These are phyloP conservation scores for Keithomyces neogunnii DNA, from an alignment of 2,329 filamentous ascomycete species.

Conservation along the genomic window DNA sequence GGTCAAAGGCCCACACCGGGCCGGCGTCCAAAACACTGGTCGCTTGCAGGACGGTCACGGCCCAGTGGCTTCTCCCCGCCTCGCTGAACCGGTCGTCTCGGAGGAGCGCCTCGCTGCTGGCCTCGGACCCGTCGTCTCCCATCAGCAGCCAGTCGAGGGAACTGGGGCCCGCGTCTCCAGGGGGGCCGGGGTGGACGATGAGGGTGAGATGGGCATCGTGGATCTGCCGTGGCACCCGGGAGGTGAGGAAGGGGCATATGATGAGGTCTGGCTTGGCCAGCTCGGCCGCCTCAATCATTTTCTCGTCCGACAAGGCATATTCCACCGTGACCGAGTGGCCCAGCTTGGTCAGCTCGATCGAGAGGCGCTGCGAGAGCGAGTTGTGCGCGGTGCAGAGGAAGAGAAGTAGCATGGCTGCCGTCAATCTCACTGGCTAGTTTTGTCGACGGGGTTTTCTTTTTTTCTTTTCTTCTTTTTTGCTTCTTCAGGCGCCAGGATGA, in stretches of 20 bases:
- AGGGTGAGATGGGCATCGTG: constrained; percentile 28
- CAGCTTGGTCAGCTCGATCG: constrained; percentile 22
- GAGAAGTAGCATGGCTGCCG: constrained; percentile 26
- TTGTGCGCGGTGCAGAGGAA: constrained; percentile 37
- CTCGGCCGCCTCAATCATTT: constrained; percentile 29
- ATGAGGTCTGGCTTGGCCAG: constrained; percentile 29
- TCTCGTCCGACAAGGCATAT: constrained; percentile 23
- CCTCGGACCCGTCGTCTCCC: constrained; percentile 29
- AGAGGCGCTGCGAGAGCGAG: constrained; percentile 31
- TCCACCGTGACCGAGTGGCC: constrained; percentile 30
- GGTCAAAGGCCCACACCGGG: constrained; percentile 34
- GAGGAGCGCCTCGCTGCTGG: constrained; percentile 21
- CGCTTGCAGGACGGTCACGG: constrained; percentile 30
- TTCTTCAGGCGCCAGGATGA: neutral
- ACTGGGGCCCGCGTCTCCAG: constrained; percentile 32
- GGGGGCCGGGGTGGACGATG: constrained; percentile 32
- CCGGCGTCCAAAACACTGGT: constrained; percentile 33
- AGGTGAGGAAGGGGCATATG: constrained; percentile 33
- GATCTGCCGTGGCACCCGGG: constrained; percentile 25
- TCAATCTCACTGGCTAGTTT: neutral
- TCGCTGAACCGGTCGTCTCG: constrained; percentile 14
- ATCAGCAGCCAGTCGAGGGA: constrained; percentile 33
- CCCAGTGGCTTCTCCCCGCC: constrained; percentile 29
- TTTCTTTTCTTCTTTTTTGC: neutral
- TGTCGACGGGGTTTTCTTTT: neutral